Evolutionary conservation across 345 rosid genomes (phyloP), one percentile per base, ranked within the genome.

Genomic region (Heritiera fomes): DNA sequence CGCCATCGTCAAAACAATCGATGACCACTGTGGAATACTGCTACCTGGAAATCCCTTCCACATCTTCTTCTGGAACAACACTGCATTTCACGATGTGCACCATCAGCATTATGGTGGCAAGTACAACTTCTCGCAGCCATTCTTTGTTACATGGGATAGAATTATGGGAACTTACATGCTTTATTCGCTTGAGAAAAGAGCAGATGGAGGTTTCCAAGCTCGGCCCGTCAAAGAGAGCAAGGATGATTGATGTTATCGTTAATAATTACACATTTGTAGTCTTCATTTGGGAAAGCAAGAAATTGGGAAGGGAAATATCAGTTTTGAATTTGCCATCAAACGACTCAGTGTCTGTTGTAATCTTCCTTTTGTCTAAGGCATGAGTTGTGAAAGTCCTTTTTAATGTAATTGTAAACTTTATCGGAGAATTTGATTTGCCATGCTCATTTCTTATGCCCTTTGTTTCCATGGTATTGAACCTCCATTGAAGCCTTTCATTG

Each of bases 121-220:
- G 83, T 90, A 88, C 85, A 91, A 92, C 82, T 92, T 92, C 84
- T 90, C 97, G 7, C 97, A 92, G 83, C 97, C 97, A 8, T 92
- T 91, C 87, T 91, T 92, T 30, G 82, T 90, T 66, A 64, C 83
- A 87, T 92, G 97, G 97, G 97, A 92, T 80, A 79, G 80, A 85
- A 90, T 92, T 76, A 89, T 92, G 1, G 93, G 97, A 43, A 92
- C 97, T 20, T 85, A 92, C 78, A 83, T 92, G 97, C 91, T 95
- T 32, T 92, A 88, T 82, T 71, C 92, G 20, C 87, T 92, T 55
- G 92, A 88, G 83, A 88, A 85, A 84, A 89, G 90, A 82, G 82
- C 73, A 53, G 89, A 75, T 11, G 97, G 97, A 8, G 95, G 97
- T 13, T 87, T 89, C 76, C 28, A 23, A 23, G 28, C 28, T 23